Percentiles rank a stretch among this genome's conserved stretches.
Evolutionary conservation across 2,329 filamentous ascomycete genomes (phyloP).

Genomic region (Akanthomyces lecanii): DNA sequence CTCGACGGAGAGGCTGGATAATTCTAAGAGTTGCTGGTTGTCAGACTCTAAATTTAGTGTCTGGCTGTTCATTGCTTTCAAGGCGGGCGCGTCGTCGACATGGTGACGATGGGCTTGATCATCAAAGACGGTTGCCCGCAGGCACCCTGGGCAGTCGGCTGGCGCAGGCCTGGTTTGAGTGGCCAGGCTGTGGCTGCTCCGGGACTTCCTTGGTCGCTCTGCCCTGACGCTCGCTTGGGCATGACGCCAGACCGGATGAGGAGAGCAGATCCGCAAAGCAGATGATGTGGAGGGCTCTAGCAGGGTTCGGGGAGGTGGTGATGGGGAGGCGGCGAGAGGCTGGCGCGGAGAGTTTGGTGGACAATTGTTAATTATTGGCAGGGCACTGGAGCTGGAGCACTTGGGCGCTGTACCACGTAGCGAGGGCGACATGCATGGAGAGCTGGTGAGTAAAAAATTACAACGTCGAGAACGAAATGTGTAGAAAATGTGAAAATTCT

Average conservation of each 20-base stretch:
- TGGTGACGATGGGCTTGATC: too few species aligned
- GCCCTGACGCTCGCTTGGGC: neutral
- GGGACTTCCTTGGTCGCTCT: neutral
- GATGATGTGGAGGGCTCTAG: conserved; percentile 14
- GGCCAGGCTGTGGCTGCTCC: neutral
- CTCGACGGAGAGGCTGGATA: too few species aligned
- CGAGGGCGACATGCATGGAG: neutral
- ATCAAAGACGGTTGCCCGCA: too few species aligned
- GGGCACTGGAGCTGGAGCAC: neutral
- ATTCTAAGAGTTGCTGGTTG: too few species aligned
- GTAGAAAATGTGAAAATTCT: neutral
- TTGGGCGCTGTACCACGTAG: neutral
- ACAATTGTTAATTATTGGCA: neutral
- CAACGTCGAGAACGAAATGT: neutral
- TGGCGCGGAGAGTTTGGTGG: neutral
- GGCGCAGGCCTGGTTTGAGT: too few species aligned
- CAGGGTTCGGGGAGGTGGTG: conserved; percentile 13
- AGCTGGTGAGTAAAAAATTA: neutral
- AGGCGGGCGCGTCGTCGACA: too few species aligned
- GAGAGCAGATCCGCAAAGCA: conserved; percentile 4
- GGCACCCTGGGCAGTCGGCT: too few species aligned
- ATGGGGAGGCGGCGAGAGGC: neutral
- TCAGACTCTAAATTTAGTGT: too few species aligned
- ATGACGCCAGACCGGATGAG: conserved; percentile 5
- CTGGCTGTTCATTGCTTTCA: too few species aligned